phyloP scores from a whole-genome alignment of 2,329 filamentous ascomycete species.

The Nothopassalora personata region DNA sequence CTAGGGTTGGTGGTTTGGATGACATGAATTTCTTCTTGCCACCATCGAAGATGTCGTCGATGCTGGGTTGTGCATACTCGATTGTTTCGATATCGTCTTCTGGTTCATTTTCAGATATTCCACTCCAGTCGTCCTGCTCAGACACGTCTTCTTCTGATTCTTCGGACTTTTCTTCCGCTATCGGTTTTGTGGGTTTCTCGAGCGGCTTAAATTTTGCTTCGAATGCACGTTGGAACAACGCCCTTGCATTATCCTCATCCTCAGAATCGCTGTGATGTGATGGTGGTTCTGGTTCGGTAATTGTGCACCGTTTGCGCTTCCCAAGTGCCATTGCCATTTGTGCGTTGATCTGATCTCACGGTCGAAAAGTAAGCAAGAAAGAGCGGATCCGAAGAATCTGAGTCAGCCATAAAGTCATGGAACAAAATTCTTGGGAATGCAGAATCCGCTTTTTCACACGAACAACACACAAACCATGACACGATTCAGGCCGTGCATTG shows the following conservation, averaged over 20 bases:
- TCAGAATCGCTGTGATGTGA: slow-evolving; percentile 14
- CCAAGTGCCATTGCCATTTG: slow-evolving; percentile 40
- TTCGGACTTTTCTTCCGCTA: slow-evolving; percentile 29
- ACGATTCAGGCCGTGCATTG: slow-evolving; percentile 90
- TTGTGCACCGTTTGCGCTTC: slow-evolving; percentile 42
- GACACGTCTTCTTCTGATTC: slow-evolving; percentile 22
- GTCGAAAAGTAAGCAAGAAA: slow-evolving; percentile 1
- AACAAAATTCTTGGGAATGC: neutral
- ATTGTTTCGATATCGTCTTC: slow-evolving; percentile 39
- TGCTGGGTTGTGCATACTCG: slow-evolving; percentile 28
- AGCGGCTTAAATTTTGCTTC: slow-evolving; percentile 77
- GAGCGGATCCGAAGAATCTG: slow-evolving; percentile 1
- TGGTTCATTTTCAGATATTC: slow-evolving; percentile 52
- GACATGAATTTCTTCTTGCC: slow-evolving; percentile 75
- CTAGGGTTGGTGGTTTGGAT: slow-evolving; percentile 46
- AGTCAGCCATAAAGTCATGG: neutral
- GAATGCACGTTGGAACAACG: slow-evolving; percentile 76
- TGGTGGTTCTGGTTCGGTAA: slow-evolving; percentile 21
- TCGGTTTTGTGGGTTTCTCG: slow-evolving; percentile 20
- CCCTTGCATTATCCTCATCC: slow-evolving; percentile 53
- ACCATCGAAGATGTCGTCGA: slow-evolving; percentile 31
- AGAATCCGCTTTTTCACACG: neutral
- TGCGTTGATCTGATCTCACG: slow-evolving; percentile 7
- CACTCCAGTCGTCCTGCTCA: slow-evolving; percentile 50
- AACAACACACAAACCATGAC: slow-evolving; percentile 59